Evolutionary conservation across 345 rosid genomes (phyloP), one percentile per base, ranked within the genome.

Genomic region (Brassica napus): DNA sequence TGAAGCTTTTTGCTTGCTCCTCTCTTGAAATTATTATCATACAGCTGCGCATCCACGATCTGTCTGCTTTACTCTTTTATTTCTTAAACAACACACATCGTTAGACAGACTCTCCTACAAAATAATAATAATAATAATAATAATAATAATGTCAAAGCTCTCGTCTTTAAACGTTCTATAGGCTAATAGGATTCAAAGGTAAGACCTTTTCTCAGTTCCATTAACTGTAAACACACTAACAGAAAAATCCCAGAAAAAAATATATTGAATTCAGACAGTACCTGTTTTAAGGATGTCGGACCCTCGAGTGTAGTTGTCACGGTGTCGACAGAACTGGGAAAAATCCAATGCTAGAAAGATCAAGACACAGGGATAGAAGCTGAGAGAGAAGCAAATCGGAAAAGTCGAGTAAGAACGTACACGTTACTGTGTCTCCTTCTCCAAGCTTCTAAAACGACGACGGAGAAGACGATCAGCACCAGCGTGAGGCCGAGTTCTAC

Each of bases 271-370:
- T 34, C 71, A 79, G 34, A 68, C 14, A 47, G n/a, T 74, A 95
- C 99, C 92, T 86, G 81, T 54, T 89, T 91, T 68, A 86, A 81
- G 1, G 97, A 92, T 77, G 75, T 89, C 5, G 97, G 98, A 89
- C 90, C 98, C 81, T 95, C 92, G 69, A 95, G 85, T 68, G n/a
- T n/a, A 58, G 87, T 87, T 5, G 37, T 34, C 69, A 89, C 79
- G 21, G 83, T 86, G 65, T 86, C 97, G 42, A 86, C 84, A 64
- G 87, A 90, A 74, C 98, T 94, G 73, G 0, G 30, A 23, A 72
- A 1, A 23, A 9, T 5, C 15, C 7, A 47, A 37, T 26, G 9
- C 12, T 60, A 18, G 37, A 34, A 5, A 5, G 37, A 34, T 34
- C 7, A 34, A 34, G 11, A 21, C 6, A 44, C 32, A 39, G 15